A percentile compares a stretch with the other conserved stretches of the same genome.
Evolutionary conservation across 108 stramenopile genomes (phyloP).

Genomic region (Asterionellopsis glacialis): DNA sequence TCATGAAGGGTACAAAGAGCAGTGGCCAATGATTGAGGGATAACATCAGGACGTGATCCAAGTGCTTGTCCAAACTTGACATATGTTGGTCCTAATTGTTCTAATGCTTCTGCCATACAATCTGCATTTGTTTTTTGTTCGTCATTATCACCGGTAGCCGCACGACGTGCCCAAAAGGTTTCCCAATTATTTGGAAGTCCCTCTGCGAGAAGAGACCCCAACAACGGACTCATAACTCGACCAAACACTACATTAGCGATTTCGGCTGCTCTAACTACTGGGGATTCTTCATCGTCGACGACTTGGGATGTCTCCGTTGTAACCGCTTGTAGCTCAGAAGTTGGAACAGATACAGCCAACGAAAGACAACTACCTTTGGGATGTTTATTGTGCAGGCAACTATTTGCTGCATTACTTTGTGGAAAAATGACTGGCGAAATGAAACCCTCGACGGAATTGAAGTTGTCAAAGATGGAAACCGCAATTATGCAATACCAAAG

Average conservation of each 20-base stretch:
- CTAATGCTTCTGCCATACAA: constrained; percentile 41
- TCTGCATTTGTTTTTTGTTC: constrained; percentile 34
- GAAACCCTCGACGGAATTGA: not conserved
- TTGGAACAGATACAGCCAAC: no score
- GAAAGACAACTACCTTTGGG: no score
- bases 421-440: not conserved
- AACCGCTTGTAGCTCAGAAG: not conserved
- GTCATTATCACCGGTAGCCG: not conserved
- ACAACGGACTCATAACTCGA: constrained; percentile 1
- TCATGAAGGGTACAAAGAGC: constrained; percentile 59
- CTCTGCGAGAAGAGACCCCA: constrained; percentile 3
- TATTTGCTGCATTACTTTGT: not conserved
- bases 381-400: not conserved
- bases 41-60: constrained; percentile 64
- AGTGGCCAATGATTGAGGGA: constrained; percentile 51
- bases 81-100: constrained; percentile 67
- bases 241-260: not conserved
- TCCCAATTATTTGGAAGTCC: constrained; percentile 10
- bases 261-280: constrained; percentile 2
- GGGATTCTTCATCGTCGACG: constrained; percentile 1
- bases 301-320: not conserved
- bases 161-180: constrained; percentile 9
- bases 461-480: no score
- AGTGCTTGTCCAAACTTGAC: constrained; percentile 80
- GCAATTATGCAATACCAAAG: no score